Conservation (phyloP, 495 filamentous ascomycete species). For the Penicillium coffeae region DNA sequence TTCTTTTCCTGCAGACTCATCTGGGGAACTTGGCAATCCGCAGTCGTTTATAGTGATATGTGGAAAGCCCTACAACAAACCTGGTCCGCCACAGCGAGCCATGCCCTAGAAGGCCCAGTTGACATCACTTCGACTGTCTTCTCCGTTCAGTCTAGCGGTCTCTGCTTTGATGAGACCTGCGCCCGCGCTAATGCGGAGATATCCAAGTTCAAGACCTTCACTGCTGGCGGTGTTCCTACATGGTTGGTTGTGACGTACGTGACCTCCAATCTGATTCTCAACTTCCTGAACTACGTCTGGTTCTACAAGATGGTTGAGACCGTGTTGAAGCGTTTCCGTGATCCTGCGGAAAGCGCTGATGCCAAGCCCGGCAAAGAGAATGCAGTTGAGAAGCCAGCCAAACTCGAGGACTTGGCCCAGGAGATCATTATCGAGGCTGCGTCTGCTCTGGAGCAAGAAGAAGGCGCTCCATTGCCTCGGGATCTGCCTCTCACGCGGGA, state of each 20-base stretch:
- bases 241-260: slow-evolving; percentile 82
- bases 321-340: slow-evolving; percentile 80
- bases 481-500: slow-evolving; percentile 8
- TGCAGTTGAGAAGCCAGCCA: slow-evolving; percentile 11
- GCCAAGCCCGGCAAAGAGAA: slow-evolving; percentile 8
- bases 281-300: slow-evolving; percentile 91
- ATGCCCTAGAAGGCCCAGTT: slow-evolving; percentile 21
- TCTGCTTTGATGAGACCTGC: slow-evolving; percentile 35
- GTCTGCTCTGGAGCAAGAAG: slow-evolving; percentile 31
- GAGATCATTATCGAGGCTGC: slow-evolving; percentile 39
- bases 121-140: slow-evolving; percentile 38
- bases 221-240: slow-evolving; percentile 53
- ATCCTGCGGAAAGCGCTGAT: slow-evolving; percentile 12
- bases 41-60: slow-evolving; percentile 74
- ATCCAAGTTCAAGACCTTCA: slow-evolving; percentile 48
- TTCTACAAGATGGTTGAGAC: slow-evolving; percentile 96
- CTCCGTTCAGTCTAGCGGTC: slow-evolving; percentile 23
- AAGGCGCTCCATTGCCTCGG: slow-evolving; percentile 22
- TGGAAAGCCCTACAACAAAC: slow-evolving; percentile 58
- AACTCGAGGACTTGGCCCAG: slow-evolving; percentile 27
- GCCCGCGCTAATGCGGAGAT: slow-evolving; percentile 42
- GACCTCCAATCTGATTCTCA: slow-evolving; percentile 71
- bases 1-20: slow-evolving; percentile 89
- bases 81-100: slow-evolving; percentile 22
- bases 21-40: slow-evolving; percentile 84